Conservation (phyloP, 305 asterid genomes). For the Coffea humblotiana region DNA sequence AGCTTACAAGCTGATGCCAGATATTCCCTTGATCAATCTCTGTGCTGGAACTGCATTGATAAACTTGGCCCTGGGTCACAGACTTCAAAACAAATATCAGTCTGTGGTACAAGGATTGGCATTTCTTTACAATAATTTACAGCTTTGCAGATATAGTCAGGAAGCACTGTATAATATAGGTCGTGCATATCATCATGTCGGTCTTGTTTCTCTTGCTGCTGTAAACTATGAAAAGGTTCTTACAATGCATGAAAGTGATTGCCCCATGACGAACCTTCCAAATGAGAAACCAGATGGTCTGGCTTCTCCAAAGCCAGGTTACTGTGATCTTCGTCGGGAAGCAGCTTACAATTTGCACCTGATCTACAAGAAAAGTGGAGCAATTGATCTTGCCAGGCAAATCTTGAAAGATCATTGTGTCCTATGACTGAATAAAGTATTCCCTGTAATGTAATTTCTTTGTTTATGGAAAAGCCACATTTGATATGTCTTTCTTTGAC, state of each 20-base stretch:
- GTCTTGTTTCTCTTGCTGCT: conserved; percentile 69
- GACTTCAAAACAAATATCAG: conserved; percentile 90
- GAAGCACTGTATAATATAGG: conserved; percentile 77
- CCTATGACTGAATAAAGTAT: conserved; percentile 1
- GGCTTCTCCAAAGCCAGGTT: conserved; percentile 43
- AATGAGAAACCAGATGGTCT: conserved; percentile 43
- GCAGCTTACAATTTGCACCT: conserved; percentile 85
- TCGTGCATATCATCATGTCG: conserved; percentile 86
- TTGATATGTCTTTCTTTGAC: background rate
- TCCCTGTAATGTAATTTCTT: background rate
- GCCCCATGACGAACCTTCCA: conserved; percentile 65
- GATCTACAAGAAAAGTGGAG: conserved; percentile 75
- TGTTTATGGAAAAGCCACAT: background rate
- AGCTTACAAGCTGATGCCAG: conserved; percentile 75
- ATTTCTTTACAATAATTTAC: conserved; percentile 61
- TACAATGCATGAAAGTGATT: conserved; percentile 51
- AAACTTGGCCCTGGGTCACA: conserved; percentile 73
- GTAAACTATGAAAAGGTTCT: conserved; percentile 70
- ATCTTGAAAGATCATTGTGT: conserved; percentile 61
- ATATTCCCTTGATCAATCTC: conserved; percentile 74
- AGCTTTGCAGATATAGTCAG: conserved; percentile 52
- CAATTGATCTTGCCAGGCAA: conserved; percentile 86
- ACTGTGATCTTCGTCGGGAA: conserved; percentile 79
- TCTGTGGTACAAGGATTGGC: conserved; percentile 77
- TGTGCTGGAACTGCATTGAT: conserved; percentile 84